Evolutionary conservation across 139 green algal species (phyloP), one percentile per base, ranked within the genome.

Genomic region (Chlamydomonas schloesseri): DNA sequence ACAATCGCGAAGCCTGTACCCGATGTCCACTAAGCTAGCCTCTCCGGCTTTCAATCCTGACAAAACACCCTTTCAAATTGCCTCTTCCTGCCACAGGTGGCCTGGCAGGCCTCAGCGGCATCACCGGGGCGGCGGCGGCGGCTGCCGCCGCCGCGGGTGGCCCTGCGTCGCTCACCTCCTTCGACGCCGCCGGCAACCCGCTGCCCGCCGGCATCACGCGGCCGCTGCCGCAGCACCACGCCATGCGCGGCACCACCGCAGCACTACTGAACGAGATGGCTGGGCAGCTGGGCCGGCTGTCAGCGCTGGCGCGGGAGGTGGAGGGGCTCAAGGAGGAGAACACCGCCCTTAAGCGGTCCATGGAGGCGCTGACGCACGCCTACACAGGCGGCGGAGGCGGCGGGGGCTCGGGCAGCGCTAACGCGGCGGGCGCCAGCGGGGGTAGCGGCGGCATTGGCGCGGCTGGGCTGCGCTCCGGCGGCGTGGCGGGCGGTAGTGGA

Each of bases 281-380:
- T 0, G 84, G 84, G 2, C 84, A 89, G 65, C 36, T 89, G 36
- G 74, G 67, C 3, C 74, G 75, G 9, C 75, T 89, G 8, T 69
- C 26, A 3, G 46, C 53, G 8, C 75, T 89, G 75, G 84, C 75
- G 2, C 24, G n/a, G 33, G 84, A 89, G 84, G 84, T 89, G 34
- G 84, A 89, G 67, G 84, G 84, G 0, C 55, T 89, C 4, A 89
- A 89, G 67, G 74, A 89, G 68, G 84, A 89, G 57, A 89, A 89
- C 65, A 71, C 57, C 11, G 64, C 62, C 13, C 73, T 88, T 0
- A 86, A 86, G 47, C 47, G 80, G 14, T 71, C 67, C 23, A 86
- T 86, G 80, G 29, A 86, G 53, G 68, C 26, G 10, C 80, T 86
- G 20, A 65, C 64, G n/a, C 77, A 84, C 14, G 77, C n/a, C 3